A percentile compares a stretch with the other conserved stretches of the same genome.
Evolutionary conservation across 306 rosid genomes (phyloP).

Genomic region (Trifolium subterraneum): DNA sequence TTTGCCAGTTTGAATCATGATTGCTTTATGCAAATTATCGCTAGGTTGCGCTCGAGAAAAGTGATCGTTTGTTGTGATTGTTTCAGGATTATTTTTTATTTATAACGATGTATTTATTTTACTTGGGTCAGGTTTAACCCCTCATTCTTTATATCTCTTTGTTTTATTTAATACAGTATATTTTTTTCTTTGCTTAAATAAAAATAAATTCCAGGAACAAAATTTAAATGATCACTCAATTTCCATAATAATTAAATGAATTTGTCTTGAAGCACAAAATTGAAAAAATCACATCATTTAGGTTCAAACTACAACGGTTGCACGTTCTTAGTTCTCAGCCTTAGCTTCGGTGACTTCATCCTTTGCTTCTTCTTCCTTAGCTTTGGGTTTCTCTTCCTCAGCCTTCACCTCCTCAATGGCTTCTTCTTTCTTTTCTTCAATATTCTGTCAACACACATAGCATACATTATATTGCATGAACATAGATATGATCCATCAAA

Average conservation of each 20-base stretch:
- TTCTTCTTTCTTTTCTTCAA: constrained; percentile 16
- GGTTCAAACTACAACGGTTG: constrained; percentile 13
- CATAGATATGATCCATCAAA: neutral
- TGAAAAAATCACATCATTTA: constrained; percentile 5
- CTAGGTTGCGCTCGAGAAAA: too few species aligned
- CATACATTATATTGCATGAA: neutral
- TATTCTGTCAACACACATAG: constrained; percentile 18
- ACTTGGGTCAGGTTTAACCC: too few species aligned
- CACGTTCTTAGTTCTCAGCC: constrained; percentile 1
- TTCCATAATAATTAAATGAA: constrained; percentile 24
- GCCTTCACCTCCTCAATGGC: neutral
- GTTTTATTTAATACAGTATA: too few species aligned
- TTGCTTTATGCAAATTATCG: too few species aligned
- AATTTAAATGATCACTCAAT: constrained; percentile 21
- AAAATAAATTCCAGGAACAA: neutral
- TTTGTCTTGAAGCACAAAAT: constrained; percentile 23
- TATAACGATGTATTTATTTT: too few species aligned
- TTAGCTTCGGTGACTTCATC: neutral
- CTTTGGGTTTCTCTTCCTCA: neutral
- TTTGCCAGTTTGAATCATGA: too few species aligned
- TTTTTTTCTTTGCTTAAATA: too few species aligned
- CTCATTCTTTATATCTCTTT: too few species aligned
- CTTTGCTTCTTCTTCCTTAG: neutral
- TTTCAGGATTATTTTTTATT: too few species aligned
- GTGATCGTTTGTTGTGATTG: too few species aligned